Base-by-base conservation (phyloP, 306 rosid genomes). In the Trifolium pratense region DNA sequence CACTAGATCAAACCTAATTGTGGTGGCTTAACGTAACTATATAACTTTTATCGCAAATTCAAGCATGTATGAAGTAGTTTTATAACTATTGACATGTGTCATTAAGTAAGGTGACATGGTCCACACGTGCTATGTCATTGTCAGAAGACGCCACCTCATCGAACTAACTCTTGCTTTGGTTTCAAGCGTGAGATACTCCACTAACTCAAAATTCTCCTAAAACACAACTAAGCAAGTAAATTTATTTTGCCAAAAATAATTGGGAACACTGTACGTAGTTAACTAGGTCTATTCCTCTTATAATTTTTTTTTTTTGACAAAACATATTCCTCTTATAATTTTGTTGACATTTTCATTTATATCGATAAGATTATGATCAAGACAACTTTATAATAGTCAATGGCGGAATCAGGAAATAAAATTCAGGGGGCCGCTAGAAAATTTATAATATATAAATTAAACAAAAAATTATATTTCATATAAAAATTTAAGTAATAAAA, bases 141-240 rank as follows among this genome's bases (percentile, higher is more conserved):
- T 86, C 87, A 20, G 92, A 90, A 66, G 86, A 86, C 89, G 58
- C 87, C 78, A 75, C 75, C 82, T 75, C 84, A 86, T 82, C 90
- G 5, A 69, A 78, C 78, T 64, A 29, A 29, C 45, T 12, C 69
- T 68, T 86, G 84, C 90, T 90, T 86, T 36, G 53, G 66, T 84
- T 81, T 69, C 64, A 87, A 87, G 92, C 85, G 85, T 82, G 78
- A 73, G 83, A 80, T 71, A 56, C 73, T 77, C 77, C 78, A 75
- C 79, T 63, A 37, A 13, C 73, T 68, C 77, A 39, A 59, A 32
- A 20, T 43, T 56, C 65, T 15, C 18, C 12, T 9, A 6, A 49
- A 70, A 76, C 29, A 34, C 6, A 23, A 21, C 15, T 7, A 0
- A 13, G 4, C 7, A 3, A 43, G 25, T 62, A 25, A 52, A 7